phyloP scores from a whole-genome alignment of 129 eudicot genomes.

The Deinandra increscens region DNA sequence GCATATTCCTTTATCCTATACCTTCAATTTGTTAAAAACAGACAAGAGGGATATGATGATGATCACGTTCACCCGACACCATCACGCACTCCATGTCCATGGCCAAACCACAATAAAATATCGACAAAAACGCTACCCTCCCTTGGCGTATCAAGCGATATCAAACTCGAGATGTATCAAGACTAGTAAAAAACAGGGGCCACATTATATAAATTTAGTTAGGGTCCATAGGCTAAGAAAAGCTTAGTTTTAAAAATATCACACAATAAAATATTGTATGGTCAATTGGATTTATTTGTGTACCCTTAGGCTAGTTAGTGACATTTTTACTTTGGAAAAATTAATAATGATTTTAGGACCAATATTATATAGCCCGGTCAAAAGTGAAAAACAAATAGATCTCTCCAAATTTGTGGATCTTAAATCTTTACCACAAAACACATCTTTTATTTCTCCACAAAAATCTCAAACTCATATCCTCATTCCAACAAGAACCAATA shows the following conservation, averaged over 20 bases:
- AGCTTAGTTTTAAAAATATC: not conserved
- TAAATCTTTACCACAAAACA: conserved; percentile 25
- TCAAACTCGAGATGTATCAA: too few relatives aligned
- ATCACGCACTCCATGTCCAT: conserved; percentile 14
- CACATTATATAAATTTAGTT: too few relatives aligned
- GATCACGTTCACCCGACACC: not conserved
- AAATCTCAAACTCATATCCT: conserved; percentile 12
- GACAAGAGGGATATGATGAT: not conserved
- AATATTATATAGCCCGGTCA: conserved; percentile 3
- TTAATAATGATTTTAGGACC: not conserved
- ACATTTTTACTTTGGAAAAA: not conserved
- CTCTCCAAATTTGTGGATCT: not conserved
- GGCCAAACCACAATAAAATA: conserved; percentile 20
- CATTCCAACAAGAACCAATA: conserved; percentile 6
- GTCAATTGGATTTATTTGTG: not conserved
- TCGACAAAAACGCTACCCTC: not conserved
- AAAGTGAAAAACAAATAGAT: not conserved
- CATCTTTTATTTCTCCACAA: conserved; percentile 24
- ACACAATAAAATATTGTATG: not conserved
- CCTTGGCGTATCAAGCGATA: too few relatives aligned
- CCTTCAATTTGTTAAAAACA: not conserved
- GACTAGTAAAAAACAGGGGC: too few relatives aligned
- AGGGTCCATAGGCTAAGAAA: too few relatives aligned
- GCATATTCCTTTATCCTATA: not conserved
- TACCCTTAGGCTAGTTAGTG: not conserved